Conservation (phyloP, 2,329 filamentous ascomycete genomes). For the Aspergillus quadricinctus region DNA sequence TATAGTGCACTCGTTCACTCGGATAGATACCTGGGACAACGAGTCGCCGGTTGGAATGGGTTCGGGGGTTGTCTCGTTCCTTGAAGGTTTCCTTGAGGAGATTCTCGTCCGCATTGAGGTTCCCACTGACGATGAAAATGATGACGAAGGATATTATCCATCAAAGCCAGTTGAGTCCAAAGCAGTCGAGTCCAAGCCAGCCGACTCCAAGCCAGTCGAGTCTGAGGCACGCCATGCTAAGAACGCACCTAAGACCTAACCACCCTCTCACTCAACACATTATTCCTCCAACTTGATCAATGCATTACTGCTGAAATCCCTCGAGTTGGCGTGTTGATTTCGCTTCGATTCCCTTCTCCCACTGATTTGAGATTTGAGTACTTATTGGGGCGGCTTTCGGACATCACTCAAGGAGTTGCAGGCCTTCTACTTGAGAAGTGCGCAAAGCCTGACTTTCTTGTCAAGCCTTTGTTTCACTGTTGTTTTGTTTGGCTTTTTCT, state of each 20-base stretch:
- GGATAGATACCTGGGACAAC: constrained; percentile 85
- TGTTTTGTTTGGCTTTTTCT: not conserved
- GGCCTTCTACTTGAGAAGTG: not conserved
- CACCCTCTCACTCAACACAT: not conserved
- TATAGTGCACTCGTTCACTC: constrained; percentile 75
- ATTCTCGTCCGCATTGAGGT: constrained; percentile 81
- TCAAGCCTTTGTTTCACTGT: not conserved
- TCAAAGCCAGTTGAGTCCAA: not conserved
- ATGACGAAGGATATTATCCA: not conserved
- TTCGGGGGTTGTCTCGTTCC: constrained; percentile 77
- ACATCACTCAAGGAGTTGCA: not conserved
- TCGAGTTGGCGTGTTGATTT: not conserved
- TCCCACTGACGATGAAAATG: constrained; percentile 48
- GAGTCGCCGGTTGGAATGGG: constrained; percentile 90
- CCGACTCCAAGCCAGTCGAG: not conserved
- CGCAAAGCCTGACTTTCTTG: not conserved
- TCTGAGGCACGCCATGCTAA: not conserved
- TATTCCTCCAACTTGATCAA: not conserved
- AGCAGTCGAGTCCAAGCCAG: too few relatives aligned
- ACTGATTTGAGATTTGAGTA: not conserved
- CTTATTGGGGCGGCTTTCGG: not conserved
- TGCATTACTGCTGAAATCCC: too few relatives aligned
- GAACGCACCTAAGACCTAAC: not conserved
- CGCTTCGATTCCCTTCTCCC: not conserved
- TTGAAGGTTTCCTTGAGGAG: constrained; percentile 91